Evolutionary conservation across 2,329 filamentous ascomycete genomes (phyloP), one percentile per base, ranked within the genome.

Genomic region (Alternaria alternata): DNA sequence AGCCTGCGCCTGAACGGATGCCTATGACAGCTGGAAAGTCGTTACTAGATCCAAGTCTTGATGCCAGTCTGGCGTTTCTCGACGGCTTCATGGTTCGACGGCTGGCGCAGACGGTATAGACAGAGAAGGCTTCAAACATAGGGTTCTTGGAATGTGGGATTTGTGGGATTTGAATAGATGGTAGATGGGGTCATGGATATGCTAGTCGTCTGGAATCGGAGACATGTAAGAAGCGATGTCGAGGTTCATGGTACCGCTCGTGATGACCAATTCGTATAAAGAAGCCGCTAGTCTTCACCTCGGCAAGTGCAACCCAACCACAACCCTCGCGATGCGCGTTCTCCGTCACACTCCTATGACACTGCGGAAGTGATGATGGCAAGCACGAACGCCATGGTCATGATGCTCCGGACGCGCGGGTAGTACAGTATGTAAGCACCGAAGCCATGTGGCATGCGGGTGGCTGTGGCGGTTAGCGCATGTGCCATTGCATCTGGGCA

Each of bases 401-500:
- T 20, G 30, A 49, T 24, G 20, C 32, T 24, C 32, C n/a, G 20
- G 14, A 12, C 22, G 6, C 20, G 46, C 20, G 16, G 32, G 14
- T 49, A 36, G 46, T 38, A 38, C 20, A 49, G 16, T 3, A 49
- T 36, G 46, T 36, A 36, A 49, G 46, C 46, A 49, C 46, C 20
- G 32, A 24, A 5, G 36, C 20, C 11, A 36, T 16, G 42, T 38
- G 44, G 28, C 41, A 54, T 49, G 53, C 53, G 46, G 51, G 59
- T 63, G 55, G 59, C 59, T 65, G 47, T 53, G 57, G 59, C 56
- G 46, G 55, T 58, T 59, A 57, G 63, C 64, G 62, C 61, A 55
- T 42, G 57, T 57, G 65, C 54, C 61, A 62, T 66, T 52, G 38
- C 41, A 54, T 48, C 55, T 57, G 55, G 54, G 62, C 57, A 59